Base-by-base conservation (phyloP, 176 grass and related monocot genomes). In the Eremochloa ophiuroides region DNA sequence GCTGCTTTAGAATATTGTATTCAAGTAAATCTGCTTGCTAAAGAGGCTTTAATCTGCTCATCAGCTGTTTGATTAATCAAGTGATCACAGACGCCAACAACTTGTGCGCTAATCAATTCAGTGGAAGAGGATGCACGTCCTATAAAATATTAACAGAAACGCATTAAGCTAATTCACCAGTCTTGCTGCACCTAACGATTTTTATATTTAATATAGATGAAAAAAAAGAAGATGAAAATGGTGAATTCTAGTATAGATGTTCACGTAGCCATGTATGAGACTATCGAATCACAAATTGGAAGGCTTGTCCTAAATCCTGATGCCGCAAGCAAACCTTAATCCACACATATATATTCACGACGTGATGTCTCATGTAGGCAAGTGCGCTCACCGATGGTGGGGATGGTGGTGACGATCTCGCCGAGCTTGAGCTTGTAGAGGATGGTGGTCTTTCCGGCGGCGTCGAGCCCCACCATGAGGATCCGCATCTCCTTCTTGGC, bases 401-500 rank as follows among this genome's bases (percentile, higher is more conserved):
- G 90, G 70, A 92, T 92, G 76, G 90, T 92, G 75, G 90, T 92
- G n/a, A 92, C 90, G 75, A 92, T 92, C 87, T 92, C 90, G 74
- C 90, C 90, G 29, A 92, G 90, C 84, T 92, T 92, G 47, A 92
- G 90, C 87, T 92, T 92, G 87, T 92, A 92, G 30, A 92, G 87
- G 84, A 92, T 92, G 10, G 90, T 92, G 58, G 90, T 92, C 90
- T 92, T 92, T 86, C 90, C 90, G 71, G 90, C 90, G 6, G 90
- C 90, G 59, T 92, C 90, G 68, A 92, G 90, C 10, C 90, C 90
- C 62, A 92, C 90, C 90, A 92, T 92, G 39, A 92, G 81, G 80
- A 92, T 92, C 70, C 90, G 71, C 90, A 92, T 92, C 90, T 92
- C 90, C 90, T 92, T 92, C 90, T 92, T 92, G 63, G 90, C 90